Conservation (phyloP, 441 rosid species). For the Aquilaria agallochum region DNA sequence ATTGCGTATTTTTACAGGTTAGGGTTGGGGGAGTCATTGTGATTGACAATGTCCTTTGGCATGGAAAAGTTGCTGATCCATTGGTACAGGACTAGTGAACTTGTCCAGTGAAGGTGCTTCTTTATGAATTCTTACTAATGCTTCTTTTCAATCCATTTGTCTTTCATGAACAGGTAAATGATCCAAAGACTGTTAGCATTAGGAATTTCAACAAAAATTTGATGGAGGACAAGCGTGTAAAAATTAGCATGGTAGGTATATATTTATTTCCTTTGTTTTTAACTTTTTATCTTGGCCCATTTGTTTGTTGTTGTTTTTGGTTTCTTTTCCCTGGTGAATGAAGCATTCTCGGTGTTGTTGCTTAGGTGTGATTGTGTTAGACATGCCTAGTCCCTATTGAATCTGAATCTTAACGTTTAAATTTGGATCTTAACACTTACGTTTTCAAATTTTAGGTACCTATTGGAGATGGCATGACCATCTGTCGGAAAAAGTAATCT, state of each 20-base stretch:
- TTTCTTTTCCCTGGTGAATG: not conserved
- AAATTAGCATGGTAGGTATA: conserved; percentile 72
- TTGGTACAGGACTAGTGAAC: conserved; percentile 35
- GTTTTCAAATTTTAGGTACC: conserved; percentile 54
- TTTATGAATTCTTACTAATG: not conserved
- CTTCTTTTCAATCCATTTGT: not conserved
- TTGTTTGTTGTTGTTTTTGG: not conserved
- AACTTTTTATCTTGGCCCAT: not conserved
- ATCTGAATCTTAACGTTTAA: not conserved
- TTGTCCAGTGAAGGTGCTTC: conserved; percentile 1
- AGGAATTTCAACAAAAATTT: conserved; percentile 66
- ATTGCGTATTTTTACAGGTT: conserved; percentile 40
- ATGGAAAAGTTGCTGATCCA: conserved; percentile 85
- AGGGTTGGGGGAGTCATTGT: conserved; percentile 79
- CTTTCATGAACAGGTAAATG: conserved; percentile 48
- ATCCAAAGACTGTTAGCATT: conserved; percentile 68
- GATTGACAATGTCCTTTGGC: conserved; percentile 95
- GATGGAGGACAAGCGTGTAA: conserved; percentile 66
- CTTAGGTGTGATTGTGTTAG: too few relatives aligned
- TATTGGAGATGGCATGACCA: conserved; percentile 84
- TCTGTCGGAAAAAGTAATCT: conserved; percentile 64
- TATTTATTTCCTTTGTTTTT: conserved; percentile 1
- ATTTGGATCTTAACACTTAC: conserved; percentile 2
- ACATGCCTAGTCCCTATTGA: too few relatives aligned
- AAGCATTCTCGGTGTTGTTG: not conserved